Base-by-base conservation (phyloP, 1,284 basidiomycete species). In the Puccinia coronata region DNA sequence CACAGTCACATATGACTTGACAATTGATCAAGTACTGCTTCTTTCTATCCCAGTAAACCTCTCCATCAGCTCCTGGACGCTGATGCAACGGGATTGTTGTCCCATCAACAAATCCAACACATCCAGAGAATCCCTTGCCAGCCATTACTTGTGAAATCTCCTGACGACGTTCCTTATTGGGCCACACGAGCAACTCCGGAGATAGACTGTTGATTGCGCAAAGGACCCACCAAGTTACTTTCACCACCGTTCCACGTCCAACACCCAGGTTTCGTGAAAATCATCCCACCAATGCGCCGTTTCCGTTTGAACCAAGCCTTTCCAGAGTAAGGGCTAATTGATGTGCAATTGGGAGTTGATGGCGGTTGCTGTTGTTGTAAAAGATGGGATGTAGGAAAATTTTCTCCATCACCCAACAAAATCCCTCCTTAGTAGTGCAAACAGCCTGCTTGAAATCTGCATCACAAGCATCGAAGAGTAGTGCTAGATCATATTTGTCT, bases 281-380 rank as follows among this genome's bases (percentile, higher is more conserved):
- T 51, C 49, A 14, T 9, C 76, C 63, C 20, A 78, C 49, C 11
- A 18, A 53, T 2, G 49, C 43, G 20, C 76, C 76, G 55, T 78
- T 78, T 18, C 76, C 63, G 31, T 69, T 78, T 11, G 59, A 65
- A 14, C 76, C 76, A 36, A 78, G 47, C 14, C 63, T 39, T 47
- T 71, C 31, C 16, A 71, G 41, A 3, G 63, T 67, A 1, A 39
- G 31, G 6, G 6, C 63, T 5, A 70, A 31, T 28, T 70, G 69
- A 28, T 70, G 69, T 2, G 69, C 28, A 4, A 70, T 31, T 12
- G 69, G 69, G 4, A 70, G 47, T 39, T 65, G 61, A 14, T 6
- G 11, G 61, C 14, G 34, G 61, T 9, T 14, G 61, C 61, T 39
- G 28, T 47, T 49, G 69, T 31, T 70, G 61, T 39, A 23, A 39